Conservation (phyloP, 768 basidiomycete genomes). For the Tulasnella sp. region DNA sequence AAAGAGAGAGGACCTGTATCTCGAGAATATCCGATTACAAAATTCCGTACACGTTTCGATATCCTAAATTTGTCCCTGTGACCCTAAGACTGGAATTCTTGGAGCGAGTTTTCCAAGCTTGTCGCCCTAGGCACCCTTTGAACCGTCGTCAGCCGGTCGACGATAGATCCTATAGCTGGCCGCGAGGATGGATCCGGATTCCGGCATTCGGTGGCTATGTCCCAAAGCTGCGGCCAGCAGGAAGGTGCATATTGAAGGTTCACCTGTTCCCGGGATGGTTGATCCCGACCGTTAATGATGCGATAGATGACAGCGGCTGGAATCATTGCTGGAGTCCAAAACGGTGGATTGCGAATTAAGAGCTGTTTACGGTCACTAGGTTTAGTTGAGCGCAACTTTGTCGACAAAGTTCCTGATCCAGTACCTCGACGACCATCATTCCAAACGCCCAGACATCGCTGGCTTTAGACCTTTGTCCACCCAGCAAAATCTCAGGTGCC, state of each 20-base stretch:
- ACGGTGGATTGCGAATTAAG: neutral
- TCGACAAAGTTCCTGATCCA: neutral
- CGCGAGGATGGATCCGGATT: neutral
- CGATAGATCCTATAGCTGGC: neutral
- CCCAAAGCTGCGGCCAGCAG: neutral
- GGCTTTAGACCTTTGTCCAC: neutral
- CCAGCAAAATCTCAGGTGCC: neutral
- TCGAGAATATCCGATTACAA: no score
- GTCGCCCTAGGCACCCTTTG: no score
- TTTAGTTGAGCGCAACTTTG: neutral
- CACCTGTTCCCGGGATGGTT: neutral
- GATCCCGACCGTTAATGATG: neutral
- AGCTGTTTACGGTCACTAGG: neutral
- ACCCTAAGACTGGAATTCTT: no score
- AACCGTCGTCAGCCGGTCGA: neutral
- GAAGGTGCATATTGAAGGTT: neutral
- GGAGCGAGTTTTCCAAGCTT: no score
- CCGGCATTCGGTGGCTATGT: neutral
- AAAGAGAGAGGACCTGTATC: no score
- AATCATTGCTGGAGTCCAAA: neutral
- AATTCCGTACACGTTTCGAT: no score
- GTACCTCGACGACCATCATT: neutral
- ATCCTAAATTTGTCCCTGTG: no score
- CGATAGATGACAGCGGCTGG: neutral
- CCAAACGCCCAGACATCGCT: neutral